phyloP scores from a whole-genome alignment of 352 stramenopile genomes.

The Pythium chondricola region DNA sequence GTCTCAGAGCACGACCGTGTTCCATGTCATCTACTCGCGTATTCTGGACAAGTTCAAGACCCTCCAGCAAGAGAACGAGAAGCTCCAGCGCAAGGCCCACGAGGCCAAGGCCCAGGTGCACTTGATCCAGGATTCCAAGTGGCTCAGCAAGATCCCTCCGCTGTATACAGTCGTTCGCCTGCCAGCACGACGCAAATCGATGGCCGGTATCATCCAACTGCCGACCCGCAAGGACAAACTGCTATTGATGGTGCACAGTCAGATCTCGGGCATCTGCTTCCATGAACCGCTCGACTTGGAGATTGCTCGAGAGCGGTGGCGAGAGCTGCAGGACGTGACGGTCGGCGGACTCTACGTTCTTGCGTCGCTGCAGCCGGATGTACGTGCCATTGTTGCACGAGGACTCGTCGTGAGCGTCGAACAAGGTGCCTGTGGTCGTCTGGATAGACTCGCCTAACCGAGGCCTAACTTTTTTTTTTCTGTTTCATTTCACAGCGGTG shows the following conservation, averaged over 20 bases:
- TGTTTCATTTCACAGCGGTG: conserved; percentile 1
- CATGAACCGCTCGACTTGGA: conserved; percentile 13
- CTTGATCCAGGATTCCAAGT: conserved; percentile 16
- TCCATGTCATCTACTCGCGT: conserved; percentile 16
- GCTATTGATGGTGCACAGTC: conserved; percentile 15
- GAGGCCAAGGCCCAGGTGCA: conserved; percentile 16
- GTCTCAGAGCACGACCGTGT: conserved; percentile 16
- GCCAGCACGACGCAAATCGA: conserved; percentile 7
- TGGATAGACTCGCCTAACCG: not conserved
- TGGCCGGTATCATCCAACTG: conserved; percentile 6
- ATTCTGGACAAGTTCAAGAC: conserved; percentile 17
- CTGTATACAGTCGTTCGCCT: conserved; percentile 12
- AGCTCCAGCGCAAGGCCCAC: conserved; percentile 16
- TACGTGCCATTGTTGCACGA: not conserved
- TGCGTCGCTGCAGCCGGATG: conserved; percentile 8
- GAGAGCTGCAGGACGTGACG: conserved; percentile 12
- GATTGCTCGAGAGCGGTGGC: conserved; percentile 13
- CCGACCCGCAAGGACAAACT: conserved; percentile 8
- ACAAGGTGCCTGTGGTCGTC: conserved; percentile 1
- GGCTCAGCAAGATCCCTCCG: conserved; percentile 18
- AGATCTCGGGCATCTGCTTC: conserved; percentile 16
- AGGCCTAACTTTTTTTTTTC: not conserved
- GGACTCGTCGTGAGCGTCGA: conserved; percentile 14
- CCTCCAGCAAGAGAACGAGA: conserved; percentile 17
- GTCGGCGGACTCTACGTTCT: conserved; percentile 14